Evolutionary conservation across 1,284 basidiomycete species (phyloP).

Genomic region (Grifola frondosa): DNA sequence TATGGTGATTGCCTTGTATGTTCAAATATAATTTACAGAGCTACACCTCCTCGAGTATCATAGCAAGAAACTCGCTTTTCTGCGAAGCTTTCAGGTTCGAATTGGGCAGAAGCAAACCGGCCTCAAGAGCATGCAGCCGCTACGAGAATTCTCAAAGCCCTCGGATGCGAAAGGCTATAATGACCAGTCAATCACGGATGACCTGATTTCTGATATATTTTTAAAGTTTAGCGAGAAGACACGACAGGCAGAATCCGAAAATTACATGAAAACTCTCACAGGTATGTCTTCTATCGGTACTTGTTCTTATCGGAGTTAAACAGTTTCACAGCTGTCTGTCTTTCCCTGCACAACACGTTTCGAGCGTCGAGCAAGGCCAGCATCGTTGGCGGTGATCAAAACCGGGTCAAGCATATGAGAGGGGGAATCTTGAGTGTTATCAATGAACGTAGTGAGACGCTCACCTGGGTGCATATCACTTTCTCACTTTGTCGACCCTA

Average conservation of each 20-base stretch:
- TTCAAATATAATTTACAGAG: neutral
- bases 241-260: neutral
- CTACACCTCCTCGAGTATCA: slow-evolving; percentile 5
- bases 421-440: slow-evolving; percentile 1
- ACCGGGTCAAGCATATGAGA: neutral
- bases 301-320: neutral
- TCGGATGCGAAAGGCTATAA: neutral
- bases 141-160: neutral
- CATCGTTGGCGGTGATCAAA: neutral
- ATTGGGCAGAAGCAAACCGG: too few species aligned
- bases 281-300: neutral
- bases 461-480: slow-evolving; percentile 2
- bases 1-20: too few species aligned
- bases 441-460: neutral
- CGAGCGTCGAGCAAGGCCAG: slow-evolving; percentile 4
- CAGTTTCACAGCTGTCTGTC: neutral
- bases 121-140: neutral
- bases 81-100: neutral
- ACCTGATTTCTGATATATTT: neutral
- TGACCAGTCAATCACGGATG: neutral
- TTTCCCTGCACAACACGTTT: slow-evolving; percentile 6
- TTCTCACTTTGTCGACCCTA: neutral
- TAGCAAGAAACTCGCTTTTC: neutral
- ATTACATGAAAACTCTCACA: too few species aligned
- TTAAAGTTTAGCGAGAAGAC: neutral